Evolutionary conservation across 805 yeast species (phyloP).

Genomic region (Pichia deserticola): DNA sequence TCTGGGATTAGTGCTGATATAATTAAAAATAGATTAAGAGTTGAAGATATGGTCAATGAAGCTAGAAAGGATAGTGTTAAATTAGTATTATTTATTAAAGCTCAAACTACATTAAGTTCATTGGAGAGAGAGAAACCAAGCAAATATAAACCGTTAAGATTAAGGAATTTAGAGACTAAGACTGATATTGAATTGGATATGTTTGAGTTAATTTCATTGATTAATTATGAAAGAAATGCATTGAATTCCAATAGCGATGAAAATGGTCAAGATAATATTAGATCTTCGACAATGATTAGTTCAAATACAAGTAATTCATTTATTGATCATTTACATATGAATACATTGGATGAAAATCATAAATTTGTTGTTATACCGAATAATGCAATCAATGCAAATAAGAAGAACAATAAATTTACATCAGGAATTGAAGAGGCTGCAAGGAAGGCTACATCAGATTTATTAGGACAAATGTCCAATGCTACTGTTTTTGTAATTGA

Average conservation of each 20-base stretch:
- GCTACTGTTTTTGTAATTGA: slow-evolving; percentile 79
- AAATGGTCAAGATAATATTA: background rate
- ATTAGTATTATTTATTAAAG: slow-evolving; percentile 74
- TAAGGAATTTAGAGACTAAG: slow-evolving; percentile 53
- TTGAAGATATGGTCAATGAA: slow-evolving; percentile 57
- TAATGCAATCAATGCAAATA: slow-evolving; percentile 72
- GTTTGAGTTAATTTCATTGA: slow-evolving; percentile 50
- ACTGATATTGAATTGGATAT: slow-evolving; percentile 68
- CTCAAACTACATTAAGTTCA: slow-evolving; percentile 34
- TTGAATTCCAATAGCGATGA: slow-evolving; percentile 12
- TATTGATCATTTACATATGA: background rate
- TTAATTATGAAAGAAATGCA: slow-evolving; percentile 22
- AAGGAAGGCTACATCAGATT: slow-evolving; percentile 46
- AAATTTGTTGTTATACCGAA: slow-evolving; percentile 64
- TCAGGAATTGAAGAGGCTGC: slow-evolving; percentile 74
- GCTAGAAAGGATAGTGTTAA: slow-evolving; percentile 67
- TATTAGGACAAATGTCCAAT: slow-evolving; percentile 46
- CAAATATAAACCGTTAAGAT: slow-evolving; percentile 67
- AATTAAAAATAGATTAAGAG: slow-evolving; percentile 33
- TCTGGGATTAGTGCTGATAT: slow-evolving; percentile 75
- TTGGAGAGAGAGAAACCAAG: slow-evolving; percentile 28
- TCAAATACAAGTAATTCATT: background rate
- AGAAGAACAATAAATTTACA: slow-evolving; percentile 68
- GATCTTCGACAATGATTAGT: background rate
- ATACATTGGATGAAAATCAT: slow-evolving; percentile 28